phyloP scores from a whole-genome alignment of 331 rosid species.

The Dryas integrifolia region DNA sequence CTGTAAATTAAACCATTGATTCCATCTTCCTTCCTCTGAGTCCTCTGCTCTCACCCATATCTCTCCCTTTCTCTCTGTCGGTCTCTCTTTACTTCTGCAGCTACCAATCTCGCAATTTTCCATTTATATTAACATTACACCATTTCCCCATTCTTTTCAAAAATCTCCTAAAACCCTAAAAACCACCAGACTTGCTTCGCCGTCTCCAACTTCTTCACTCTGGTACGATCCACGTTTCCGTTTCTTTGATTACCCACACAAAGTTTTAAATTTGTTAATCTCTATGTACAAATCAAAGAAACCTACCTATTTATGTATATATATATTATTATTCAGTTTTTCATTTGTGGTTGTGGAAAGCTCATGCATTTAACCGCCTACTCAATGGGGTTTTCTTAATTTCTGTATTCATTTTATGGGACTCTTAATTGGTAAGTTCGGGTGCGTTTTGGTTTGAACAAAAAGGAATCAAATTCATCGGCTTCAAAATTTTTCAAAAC shows the following conservation, averaged over 20 bases:
- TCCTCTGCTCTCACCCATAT: neutral
- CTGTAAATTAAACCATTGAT: no score
- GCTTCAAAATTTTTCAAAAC: neutral
- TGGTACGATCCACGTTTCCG: slow-evolving; percentile 7
- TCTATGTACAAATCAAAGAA: neutral
- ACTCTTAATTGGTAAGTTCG: neutral
- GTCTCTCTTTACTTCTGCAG: neutral
- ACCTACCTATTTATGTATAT: no score
- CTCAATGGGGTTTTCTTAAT: neutral
- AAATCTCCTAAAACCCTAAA: neutral
- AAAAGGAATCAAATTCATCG: neutral
- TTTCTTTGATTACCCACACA: slow-evolving; percentile 4
- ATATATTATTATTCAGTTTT: no score
- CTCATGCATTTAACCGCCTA: neutral
- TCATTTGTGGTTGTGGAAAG: neutral
- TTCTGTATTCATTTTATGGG: neutral
- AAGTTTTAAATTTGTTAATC: neutral
- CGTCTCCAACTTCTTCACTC: slow-evolving; percentile 9
- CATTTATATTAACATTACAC: neutral
- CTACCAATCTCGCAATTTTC: neutral
- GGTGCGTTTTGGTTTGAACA: slow-evolving; percentile 1
- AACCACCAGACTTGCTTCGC: neutral
- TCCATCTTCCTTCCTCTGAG: no score
- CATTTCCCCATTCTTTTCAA: no score
- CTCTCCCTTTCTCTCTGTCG: neutral